Evolutionary conservation across 768 basidiomycete species (phyloP), one percentile per base, ranked within the genome.

Genomic region (Daedalea quercina): DNA sequence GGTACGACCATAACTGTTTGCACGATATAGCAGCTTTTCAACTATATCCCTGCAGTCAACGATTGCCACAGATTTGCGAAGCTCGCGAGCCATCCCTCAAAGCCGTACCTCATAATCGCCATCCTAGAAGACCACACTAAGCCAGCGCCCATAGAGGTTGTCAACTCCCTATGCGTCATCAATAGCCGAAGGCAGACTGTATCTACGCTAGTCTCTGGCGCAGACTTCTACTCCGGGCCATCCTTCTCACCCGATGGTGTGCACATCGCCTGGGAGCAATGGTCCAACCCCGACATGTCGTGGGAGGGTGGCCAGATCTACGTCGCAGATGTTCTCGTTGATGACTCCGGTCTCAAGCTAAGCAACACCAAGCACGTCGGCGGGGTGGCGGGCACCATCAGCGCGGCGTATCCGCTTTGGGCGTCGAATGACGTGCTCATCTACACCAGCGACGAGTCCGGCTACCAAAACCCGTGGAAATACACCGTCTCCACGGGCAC

Each of bases 91-190:
- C 80, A 85, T 54, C 86, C 85, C 0, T 59, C 60, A 1, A 68
- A 77, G 6, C 66, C 75, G 2, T 69, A 80, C 54, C 67, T 88
- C 19, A 61, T 90, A 4, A 75, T 84, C 1, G 74, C 83, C 1
- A 65, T 90, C 41, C 70, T 83, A 23, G 88, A 92, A 61, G 87
- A 90, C 58, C 87, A 89, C 66, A 87, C 83, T 0, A 61, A 67
- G 41, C 75, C 74, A 37, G 66, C 60, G 2, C 81, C 84, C 0
- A 62, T 78, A 3, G 62, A 75, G 22, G 74, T 87, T 19, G 70
- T 77, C 24, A 90, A 77, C 52, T 73, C 73, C 0, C 76, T 92
- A 31, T 74, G 74, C 48, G 60, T 82, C 50, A 75, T 91, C 58
- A 70, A 85, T 64, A 74, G 75, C 0, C 52, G 57, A 1, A 67